phyloP scores from a whole-genome alignment of 2,329 filamentous ascomycete genomes.

The Sporothrix euskadiensis region DNA sequence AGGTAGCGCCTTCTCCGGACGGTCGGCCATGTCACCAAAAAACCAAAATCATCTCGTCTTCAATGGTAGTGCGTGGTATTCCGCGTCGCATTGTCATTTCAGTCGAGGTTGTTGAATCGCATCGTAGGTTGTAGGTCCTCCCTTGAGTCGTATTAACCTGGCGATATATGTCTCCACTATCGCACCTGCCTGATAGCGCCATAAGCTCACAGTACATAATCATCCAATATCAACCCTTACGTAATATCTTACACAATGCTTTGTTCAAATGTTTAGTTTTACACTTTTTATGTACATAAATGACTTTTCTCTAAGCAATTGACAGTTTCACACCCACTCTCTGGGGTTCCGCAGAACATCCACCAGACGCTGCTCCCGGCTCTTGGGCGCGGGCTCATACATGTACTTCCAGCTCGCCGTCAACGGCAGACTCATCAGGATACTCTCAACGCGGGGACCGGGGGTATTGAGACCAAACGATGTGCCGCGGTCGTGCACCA shows the following conservation, averaged over 20 bases:
- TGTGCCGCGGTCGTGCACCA: slow-evolving; percentile 94
- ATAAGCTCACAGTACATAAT: not conserved
- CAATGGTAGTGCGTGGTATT: not conserved
- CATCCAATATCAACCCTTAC: not conserved
- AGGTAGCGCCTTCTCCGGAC: slow-evolving; percentile 38
- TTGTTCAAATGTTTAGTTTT: not conserved
- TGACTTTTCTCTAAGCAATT: not conserved
- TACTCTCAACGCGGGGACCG: slow-evolving; percentile 89
- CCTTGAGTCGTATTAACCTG: not conserved
- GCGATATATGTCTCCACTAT: not conserved
- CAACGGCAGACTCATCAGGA: slow-evolving; percentile 92
- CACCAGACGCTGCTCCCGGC: slow-evolving; percentile 76
- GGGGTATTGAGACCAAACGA: slow-evolving; percentile 93
- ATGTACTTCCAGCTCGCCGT: slow-evolving; percentile 96
- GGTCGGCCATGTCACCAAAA: not conserved
- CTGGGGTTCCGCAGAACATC: slow-evolving; percentile 67
- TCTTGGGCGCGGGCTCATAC: slow-evolving; percentile 76
- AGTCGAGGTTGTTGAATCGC: not conserved
- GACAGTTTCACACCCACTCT: slow-evolving; percentile 60
- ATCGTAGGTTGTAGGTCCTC: not conserved
- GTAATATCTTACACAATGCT: not conserved
- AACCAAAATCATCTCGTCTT: not conserved
- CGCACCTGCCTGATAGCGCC: not conserved
- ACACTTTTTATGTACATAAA: not conserved
- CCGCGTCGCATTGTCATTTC: not conserved